Evolutionary conservation across 2,329 filamentous ascomycete species (phyloP), one percentile per base, ranked within the genome.

Genomic region (Cadophora gregata): DNA sequence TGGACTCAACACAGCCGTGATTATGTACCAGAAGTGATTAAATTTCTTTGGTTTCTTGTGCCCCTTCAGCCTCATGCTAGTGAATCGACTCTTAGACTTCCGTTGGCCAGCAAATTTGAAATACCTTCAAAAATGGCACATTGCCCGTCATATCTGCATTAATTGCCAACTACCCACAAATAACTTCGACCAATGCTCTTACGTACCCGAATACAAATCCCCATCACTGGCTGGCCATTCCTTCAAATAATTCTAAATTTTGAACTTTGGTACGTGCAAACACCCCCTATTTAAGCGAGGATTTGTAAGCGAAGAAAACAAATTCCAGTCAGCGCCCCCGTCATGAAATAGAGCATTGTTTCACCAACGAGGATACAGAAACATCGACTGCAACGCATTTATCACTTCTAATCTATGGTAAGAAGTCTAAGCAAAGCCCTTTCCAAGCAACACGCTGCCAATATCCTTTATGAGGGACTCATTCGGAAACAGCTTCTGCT

Each of bases 391-490:
- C n/a, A 56, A 62, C 9, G 56, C 56, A 38, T 62, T 31, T n/a
- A 45, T 55, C 1, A 47, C 58, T 45, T 56, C 62, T 59, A 5
- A n/a, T 48, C 33, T 48, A 63, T 56, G 27, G 14, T 53, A 21
- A 5, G 27, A 38, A 59, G 25, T 71, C 68, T 70, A 74, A 62
- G 64, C 59, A 53, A 75, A 69, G 6, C 74, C 72, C 51, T 70
- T 81, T 3, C 72, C 77, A 59, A 85, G 75, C 53, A 85, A 73
- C 64, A 81, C 79, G 33, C 78, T 74, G 0, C 80, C 80, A 62
- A 85, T 77, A 70, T 84, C 82, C 55, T 80, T 78, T 19, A 93
- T 76, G 53, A 93, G 77, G 61, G 81, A 79, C 77, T 91, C 84
- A 14, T 83, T 79, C 1, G 85, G 82, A 70, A 91, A 89, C 1